Evolutionary conservation across 176 grass and related monocot species (phyloP), one percentile per base, ranked within the genome.

Genomic region (Stipa capillata): DNA sequence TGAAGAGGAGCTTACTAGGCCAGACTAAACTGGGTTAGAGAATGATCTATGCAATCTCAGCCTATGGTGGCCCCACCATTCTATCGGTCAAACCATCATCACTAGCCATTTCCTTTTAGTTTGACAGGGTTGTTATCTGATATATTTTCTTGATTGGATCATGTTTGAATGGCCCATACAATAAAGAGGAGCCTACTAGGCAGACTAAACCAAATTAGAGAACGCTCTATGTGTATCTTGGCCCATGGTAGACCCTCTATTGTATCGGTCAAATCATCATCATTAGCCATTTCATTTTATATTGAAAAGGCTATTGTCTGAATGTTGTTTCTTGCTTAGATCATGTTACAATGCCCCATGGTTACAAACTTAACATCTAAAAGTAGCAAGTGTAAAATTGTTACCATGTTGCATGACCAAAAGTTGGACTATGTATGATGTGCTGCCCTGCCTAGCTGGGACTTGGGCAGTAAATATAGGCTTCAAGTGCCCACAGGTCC

Each of bases 71-170:
- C 10, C 32, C 35, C 43, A 64, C 83, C 25, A 51, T 32, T 64
- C 7, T 79, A 42, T 54, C 14, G 5, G 60, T 81, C 49, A 74
- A 81, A 79, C 21, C 59, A 59, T 75, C 69, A 86, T 66, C 29
- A 75, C 40, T 81, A 59, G 32, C 70, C 23, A 40, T 74, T 35
- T 48, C 31, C 47, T 66, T 86, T 79, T 65, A 55, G 36, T 28
- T 67, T 67, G 15, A 35, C 42, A 18, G 28, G 57, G n/a, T 0
- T 48, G 9, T 69, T 56, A 85, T 55, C 13, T 73, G 55, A 31
- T 29, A 29, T 52, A 41, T 44, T 29, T 45, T 66, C 36, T 54
- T 32, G 56, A 63, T 41, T 41, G 35, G 23, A 12, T 37, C 12
- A 7, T 25, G 15, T 41, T 37, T 32, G 7, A 39, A 50, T 20